Percentiles rank a stretch among this genome's conserved stretches.
Conservation (phyloP, 1,284 basidiomycete genomes). For the Heterobasidion irregulare region DNA sequence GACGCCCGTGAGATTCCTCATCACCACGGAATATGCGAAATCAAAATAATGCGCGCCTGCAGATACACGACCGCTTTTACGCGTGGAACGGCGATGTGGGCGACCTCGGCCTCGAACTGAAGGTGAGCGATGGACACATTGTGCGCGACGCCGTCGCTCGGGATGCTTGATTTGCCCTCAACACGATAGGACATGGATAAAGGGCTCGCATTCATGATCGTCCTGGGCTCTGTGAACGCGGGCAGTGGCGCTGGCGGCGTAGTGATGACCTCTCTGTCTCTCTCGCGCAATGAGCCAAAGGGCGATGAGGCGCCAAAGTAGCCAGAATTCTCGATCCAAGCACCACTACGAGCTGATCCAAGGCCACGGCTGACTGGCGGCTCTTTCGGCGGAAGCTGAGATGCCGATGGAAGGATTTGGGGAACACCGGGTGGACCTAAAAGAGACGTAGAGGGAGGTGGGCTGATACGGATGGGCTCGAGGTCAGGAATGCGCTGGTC, state of each 20-base stretch:
- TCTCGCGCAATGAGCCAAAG: not conserved
- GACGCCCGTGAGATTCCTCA: conserved; percentile 12
- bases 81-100: conserved; percentile 41
- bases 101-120: conserved; percentile 35
- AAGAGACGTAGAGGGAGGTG: no score
- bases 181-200: conserved; percentile 41
- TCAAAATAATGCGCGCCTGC: conserved; percentile 22
- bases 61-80: conserved; percentile 37
- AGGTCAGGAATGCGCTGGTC: conserved; percentile 13
- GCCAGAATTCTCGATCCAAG: not conserved
- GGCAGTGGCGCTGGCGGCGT: no score
- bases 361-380: not conserved
- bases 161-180: conserved; percentile 37
- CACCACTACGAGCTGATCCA: not conserved
- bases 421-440: no score
- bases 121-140: conserved; percentile 43
- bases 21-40: not conserved
- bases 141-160: conserved; percentile 44
- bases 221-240: not conserved
- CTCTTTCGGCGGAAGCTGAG: no score
- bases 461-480: conserved; percentile 11
- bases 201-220: conserved; percentile 33
- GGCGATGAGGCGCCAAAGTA: not conserved
- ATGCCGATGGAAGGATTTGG: not conserved
- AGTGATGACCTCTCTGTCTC: not conserved